A percentile compares a stretch with the other conserved stretches of the same genome.
Conservation (phyloP, 202 grass and related monocot genomes). For the Digitaria exilis region DNA sequence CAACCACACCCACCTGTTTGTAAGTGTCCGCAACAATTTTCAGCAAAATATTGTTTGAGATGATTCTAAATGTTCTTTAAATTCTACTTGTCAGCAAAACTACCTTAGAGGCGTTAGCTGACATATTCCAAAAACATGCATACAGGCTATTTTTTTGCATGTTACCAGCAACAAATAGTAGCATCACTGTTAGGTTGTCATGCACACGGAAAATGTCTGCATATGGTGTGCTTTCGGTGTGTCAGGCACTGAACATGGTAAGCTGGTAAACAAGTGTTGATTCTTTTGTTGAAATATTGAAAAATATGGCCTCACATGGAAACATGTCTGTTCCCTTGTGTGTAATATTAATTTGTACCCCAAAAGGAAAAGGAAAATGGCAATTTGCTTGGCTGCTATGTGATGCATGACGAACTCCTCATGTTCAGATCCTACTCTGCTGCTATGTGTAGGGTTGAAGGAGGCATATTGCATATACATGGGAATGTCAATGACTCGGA, state of each 20-base stretch:
- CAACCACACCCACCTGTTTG: neutral
- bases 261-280: neutral
- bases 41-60: neutral
- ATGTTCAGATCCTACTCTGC: neutral
- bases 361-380: neutral
- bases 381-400: neutral
- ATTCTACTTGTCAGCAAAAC: conserved; percentile 11
- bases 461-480: conserved; percentile 84
- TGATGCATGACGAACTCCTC: neutral
- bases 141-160: conserved; percentile 22
- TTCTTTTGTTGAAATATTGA: neutral
- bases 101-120: conserved; percentile 9
- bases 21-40: neutral
- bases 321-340: neutral
- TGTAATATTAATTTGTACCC: neutral
- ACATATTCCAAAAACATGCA: neutral
- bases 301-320: neutral
- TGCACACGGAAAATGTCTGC: conserved; percentile 6
- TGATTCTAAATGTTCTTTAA: neutral
- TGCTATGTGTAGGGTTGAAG: conserved; percentile 49
- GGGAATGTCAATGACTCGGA: conserved; percentile 83
- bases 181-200: conserved; percentile 7
- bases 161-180: neutral
- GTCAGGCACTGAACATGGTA: neutral
- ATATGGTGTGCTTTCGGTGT: conserved; percentile 10